Evolutionary conservation across 2,329 filamentous ascomycete genomes (phyloP), one percentile per base, ranked within the genome.

Genomic region (Neonectria hederae): DNA sequence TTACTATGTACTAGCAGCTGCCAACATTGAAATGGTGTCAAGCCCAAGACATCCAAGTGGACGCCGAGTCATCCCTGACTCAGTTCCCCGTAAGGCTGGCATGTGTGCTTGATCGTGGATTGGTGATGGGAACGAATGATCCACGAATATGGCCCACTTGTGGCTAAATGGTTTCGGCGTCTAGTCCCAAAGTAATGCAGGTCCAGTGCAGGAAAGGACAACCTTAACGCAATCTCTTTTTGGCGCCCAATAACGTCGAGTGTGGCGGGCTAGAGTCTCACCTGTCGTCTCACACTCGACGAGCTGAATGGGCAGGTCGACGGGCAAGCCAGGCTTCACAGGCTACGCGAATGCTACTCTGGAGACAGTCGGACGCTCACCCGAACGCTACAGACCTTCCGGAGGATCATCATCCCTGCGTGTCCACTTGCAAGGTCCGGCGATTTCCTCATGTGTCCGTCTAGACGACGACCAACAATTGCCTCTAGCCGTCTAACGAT

Each of bases 41-140:
- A 56, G 30, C 30, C 43, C 14, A 42, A 46, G 42, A 32, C 40
- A 54, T 32, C 17, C 26, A 58, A 45, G 57, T 63, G 43, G 32
- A 51, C 19, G 43, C 26, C 51, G 14, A 24, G 28, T 19, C 43
- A 38, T 49, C 56, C 35, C 51, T 43, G 46, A 61, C 64, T 62
- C 58, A 65, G 65, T 9, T 56, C 9, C 49, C 51, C 56, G 54
- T 61, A 69, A 61, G 55, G 55, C 64, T 67, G 70, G 70, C 60
- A 72, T 72, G 69, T 65, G 65, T 38, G 38, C 43, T 24, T 35
- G 28, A n/a, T 51, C 38, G 24, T 35, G 58, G 58, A 65, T 57
- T 62, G 49, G 51, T 35, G 58, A 57, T 62, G 57, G 63, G 57
- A 56, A 63, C 51, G 60, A 65, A 30, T 14, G 28, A n/a, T 32